Percentiles rank a stretch among this genome's conserved stretches.
Evolutionary conservation across 2,329 filamentous ascomycete genomes (phyloP).

Genomic region (Diplodia intermedia): DNA sequence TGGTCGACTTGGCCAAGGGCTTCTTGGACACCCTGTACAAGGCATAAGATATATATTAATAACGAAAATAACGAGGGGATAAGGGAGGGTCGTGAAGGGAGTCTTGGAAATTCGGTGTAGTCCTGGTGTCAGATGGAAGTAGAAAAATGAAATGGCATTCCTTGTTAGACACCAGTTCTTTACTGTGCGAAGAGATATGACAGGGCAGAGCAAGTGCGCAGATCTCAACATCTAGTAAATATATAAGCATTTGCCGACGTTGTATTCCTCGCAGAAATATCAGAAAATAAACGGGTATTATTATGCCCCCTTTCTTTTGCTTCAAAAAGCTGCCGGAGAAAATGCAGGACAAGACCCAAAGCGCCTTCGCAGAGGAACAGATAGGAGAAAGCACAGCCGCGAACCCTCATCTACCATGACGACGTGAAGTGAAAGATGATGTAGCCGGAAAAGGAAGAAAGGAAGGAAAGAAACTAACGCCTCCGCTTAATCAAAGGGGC

Average conservation of each 20-base stretch:
- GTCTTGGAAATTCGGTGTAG: not conserved
- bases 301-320: not conserved
- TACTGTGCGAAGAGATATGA: not conserved
- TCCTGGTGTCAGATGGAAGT: not conserved
- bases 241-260: not conserved
- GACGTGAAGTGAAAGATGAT: not conserved
- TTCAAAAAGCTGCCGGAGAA: not conserved
- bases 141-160: not conserved
- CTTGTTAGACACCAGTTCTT: not conserved
- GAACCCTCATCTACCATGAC: constrained; percentile 1
- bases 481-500: constrained; percentile 5
- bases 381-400: not conserved
- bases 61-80: not conserved
- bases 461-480: not conserved
- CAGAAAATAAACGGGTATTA: not conserved
- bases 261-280: not conserved
- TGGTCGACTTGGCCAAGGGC: constrained; percentile 85
- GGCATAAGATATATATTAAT: constrained; percentile 58
- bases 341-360: not conserved
- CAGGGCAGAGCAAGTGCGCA: not conserved
- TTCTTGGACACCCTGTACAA: constrained; percentile 96
- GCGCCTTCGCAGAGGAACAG: constrained; percentile 2
- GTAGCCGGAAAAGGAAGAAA: not conserved
- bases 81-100: not conserved
- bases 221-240: not conserved